Base-by-base conservation (phyloP, 2,329 filamentous ascomycete species). In the Fusarium floridanum region DNA sequence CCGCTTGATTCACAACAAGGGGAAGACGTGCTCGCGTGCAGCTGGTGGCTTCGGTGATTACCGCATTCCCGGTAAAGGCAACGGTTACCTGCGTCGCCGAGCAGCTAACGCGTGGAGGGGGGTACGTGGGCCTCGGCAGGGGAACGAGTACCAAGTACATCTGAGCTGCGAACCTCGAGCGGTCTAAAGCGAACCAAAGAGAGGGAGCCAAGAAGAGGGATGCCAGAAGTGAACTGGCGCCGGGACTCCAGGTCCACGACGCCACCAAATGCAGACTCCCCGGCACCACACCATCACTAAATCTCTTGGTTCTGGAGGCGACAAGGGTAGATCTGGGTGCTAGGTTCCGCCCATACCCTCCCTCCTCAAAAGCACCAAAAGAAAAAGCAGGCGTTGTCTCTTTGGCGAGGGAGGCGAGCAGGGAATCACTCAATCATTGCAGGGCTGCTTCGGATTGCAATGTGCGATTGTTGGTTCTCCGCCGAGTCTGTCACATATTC, bases 221-320 rank as follows among this genome's bases (percentile, higher is more conserved):
- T 55, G 41, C 36, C 41, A 22, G 20, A 63, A 59, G 48, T 41
- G 36, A 32, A 43, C 27, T 68, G 68, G 65, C 43, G 64, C 64
- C 55, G 61, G 68, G 62, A 66, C 27, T 55, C 63, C 56, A 69
- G 60, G 48, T 66, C 64, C 59, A 63, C 24, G 50, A 59, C 64
- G 32, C 55, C 39, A 60, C 57, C 14, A 50, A 45, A 72, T 68
- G 76, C 72, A 73, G 65, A 75, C 76, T 70, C 71, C 73, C 72
- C 68, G 74, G 67, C 36, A 67, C 67, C 67, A 67, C 62, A 66
- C 59, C 67, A 64, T 61, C 62, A 71, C 56, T 50, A 61, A 74
- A 73, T 69, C 68, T 61, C 20, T 67, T 63, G 64, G 63, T 61
- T 24, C 45, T 37, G 55, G 67, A 60, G 63, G 41, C 24, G 45